Percentiles rank a stretch among this genome's conserved stretches.
phyloP scores from a whole-genome alignment of 257 asterid genomes.

The Gentiana dahurica region DNA sequence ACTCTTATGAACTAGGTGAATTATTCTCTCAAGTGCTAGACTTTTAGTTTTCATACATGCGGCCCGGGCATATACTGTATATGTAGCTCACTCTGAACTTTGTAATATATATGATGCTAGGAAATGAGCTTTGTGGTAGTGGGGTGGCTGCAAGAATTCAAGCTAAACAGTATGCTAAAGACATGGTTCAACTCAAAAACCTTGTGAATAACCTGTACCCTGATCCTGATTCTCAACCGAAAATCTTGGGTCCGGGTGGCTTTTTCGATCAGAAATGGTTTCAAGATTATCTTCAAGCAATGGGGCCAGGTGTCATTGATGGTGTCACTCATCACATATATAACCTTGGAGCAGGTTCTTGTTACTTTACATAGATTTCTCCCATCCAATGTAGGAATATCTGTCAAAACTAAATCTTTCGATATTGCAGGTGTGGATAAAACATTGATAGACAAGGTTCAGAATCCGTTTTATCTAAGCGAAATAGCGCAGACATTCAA shows the following conservation, averaged over 20 bases:
- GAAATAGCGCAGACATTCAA: conserved; percentile 34
- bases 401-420: not conserved
- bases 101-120: conserved; percentile 14
- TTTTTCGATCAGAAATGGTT: conserved; percentile 65
- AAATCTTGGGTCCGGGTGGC: conserved; percentile 70
- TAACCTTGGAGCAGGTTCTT: conserved; percentile 72
- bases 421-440: conserved; percentile 41
- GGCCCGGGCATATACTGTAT: too few species aligned
- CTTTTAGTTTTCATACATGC: too few species aligned
- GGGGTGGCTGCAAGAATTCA: conserved; percentile 48
- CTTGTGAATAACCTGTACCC: conserved; percentile 39
- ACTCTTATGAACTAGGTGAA: conserved; percentile 74
- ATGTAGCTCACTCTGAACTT: not conserved
- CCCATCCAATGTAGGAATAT: too few species aligned
- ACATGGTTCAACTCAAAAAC: conserved; percentile 32
- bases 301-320: conserved; percentile 52
- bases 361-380: not conserved
- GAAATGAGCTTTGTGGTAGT: conserved; percentile 66
- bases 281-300: conserved; percentile 28
- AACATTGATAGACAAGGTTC: conserved; percentile 45
- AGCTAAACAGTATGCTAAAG: conserved; percentile 65
- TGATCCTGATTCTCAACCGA: conserved; percentile 29
- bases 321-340: conserved; percentile 80
- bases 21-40: not conserved
- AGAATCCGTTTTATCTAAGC: conserved; percentile 53